A percentile compares a stretch with the other conserved stretches of the same genome.
These are phyloP conservation scores for Suhomyces terraborum DNA, from an alignment of 1,139 yeast species.

Conservation along the genomic window DNA sequence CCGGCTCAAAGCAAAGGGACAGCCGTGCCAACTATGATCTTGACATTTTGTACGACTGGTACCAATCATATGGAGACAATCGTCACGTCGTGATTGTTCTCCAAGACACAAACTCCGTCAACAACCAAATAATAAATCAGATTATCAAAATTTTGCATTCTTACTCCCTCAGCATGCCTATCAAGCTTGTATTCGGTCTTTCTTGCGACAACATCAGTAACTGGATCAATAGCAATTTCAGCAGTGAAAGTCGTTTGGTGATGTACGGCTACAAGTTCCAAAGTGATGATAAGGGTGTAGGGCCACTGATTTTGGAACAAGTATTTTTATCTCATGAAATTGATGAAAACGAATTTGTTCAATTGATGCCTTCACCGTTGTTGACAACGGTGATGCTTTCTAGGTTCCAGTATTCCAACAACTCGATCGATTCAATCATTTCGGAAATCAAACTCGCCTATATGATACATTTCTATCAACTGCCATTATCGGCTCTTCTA, in stretches of 20 bases:
- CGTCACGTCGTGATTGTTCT: conserved; percentile 45
- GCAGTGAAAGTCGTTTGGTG: conserved; percentile 32
- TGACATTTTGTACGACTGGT: conserved; percentile 55
- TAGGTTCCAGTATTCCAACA: conserved; percentile 45
- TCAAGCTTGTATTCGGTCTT: conserved; percentile 55
- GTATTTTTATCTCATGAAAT: conserved; percentile 30
- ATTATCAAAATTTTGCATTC: conserved; percentile 50
- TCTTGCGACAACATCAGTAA: conserved; percentile 47
- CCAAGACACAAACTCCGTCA: conserved; percentile 68
- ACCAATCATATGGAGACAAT: conserved; percentile 14
- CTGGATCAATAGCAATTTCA: conserved; percentile 41
- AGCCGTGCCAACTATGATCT: conserved; percentile 52
- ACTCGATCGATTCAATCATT: conserved; percentile 54
- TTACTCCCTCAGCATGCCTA: conserved; percentile 37
- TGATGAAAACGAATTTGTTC: neutral
- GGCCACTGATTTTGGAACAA: conserved; percentile 39
- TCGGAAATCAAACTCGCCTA: conserved; percentile 59
- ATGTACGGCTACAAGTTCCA: conserved; percentile 47
- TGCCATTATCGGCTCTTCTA: conserved; percentile 56
- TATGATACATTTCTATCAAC: conserved; percentile 72
- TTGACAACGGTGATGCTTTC: conserved; percentile 39
- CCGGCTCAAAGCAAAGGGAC: conserved; percentile 18
- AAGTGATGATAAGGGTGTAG: conserved; percentile 45
- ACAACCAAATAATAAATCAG: conserved; percentile 51
- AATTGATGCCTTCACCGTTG: conserved; percentile 23